Percentiles rank a stretch among this genome's conserved stretches.
phyloP scores from a whole-genome alignment of 257 asterid genomes.

The Handroanthus guayacan region DNA sequence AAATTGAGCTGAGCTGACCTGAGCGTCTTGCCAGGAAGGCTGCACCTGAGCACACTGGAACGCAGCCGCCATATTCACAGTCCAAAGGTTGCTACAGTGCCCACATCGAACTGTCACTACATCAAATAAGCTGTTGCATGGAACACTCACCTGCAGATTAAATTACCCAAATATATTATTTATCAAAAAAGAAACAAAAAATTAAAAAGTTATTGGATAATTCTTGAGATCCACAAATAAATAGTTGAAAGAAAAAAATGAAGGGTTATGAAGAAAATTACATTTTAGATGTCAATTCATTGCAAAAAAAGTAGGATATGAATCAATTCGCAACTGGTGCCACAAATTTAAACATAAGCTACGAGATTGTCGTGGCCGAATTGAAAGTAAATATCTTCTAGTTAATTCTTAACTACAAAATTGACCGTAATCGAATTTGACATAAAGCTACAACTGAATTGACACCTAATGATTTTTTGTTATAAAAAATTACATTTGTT shows the following conservation, averaged over 20 bases:
- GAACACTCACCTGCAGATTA: conserved; percentile 80
- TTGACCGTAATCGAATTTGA: too few species aligned
- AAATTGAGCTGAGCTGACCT: conserved; percentile 62
- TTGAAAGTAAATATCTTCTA: too few species aligned
- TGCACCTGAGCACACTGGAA: conserved; percentile 55
- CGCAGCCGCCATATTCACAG: conserved; percentile 90
- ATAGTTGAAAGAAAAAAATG: not conserved
- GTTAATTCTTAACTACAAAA: too few species aligned
- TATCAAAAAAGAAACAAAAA: not conserved
- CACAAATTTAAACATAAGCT: too few species aligned
- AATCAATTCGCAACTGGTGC: too few species aligned
- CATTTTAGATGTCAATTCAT: too few species aligned
- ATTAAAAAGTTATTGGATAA: not conserved
- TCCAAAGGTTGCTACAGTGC: conserved; percentile 86
- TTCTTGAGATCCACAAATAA: conserved; percentile 10
- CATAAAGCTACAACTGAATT: too few species aligned
- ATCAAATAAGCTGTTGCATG: conserved; percentile 81
- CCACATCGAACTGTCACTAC: conserved; percentile 95
- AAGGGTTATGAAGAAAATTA: not conserved
- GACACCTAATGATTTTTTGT: too few species aligned
- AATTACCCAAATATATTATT: not conserved
- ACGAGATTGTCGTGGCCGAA: too few species aligned
- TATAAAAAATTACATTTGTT: too few species aligned
- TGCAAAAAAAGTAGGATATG: too few species aligned
- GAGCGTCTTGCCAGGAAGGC: conserved; percentile 55